Conservation (phyloP, 2,329 filamentous ascomycete genomes). For the Aspergillus pseudoviridinutans region DNA sequence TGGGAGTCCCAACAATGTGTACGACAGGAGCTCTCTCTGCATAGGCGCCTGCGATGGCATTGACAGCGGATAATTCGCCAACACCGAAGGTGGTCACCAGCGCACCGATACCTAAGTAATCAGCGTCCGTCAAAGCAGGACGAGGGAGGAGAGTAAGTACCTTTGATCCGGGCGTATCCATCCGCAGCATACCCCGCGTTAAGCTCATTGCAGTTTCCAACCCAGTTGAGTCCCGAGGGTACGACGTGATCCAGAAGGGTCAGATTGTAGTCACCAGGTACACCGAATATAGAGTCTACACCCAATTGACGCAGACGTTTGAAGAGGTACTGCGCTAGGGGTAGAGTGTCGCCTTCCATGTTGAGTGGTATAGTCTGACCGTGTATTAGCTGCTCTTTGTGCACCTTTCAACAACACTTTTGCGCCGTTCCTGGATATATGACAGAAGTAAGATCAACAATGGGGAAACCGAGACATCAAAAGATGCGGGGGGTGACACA, state of each 20-base stretch:
- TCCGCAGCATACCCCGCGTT: conserved; percentile 55
- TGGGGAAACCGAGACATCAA: not conserved
- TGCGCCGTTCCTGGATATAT: not conserved
- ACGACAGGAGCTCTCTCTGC: conserved; percentile 68
- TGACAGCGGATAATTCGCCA: conserved; percentile 63
- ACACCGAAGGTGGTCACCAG: conserved; percentile 51
- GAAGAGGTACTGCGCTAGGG: conserved; percentile 55
- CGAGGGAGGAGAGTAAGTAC: conserved; percentile 30
- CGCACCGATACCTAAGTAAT: conserved; percentile 16
- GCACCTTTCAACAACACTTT: not conserved
- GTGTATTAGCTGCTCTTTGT: not conserved
- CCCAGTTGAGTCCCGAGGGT: conserved; percentile 58
- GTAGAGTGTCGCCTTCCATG: conserved; percentile 5
- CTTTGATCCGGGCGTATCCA: conserved; percentile 30
- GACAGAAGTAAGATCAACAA: not conserved
- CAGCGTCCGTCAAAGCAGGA: not conserved
- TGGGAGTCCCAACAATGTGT: conserved; percentile 56
- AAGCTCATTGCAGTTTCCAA: conserved; percentile 66
- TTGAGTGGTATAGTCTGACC: not conserved
- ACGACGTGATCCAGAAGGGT: conserved; percentile 63
- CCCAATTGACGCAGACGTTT: conserved; percentile 60
- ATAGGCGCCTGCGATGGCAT: conserved; percentile 68
- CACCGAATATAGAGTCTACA: conserved; percentile 61
- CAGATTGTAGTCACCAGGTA: conserved; percentile 68
- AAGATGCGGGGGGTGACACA: not conserved